Evolutionary conservation across 2,329 filamentous ascomycete species (phyloP), one percentile per base, ranked within the genome.

Genomic region (Neonectria hederae): DNA sequence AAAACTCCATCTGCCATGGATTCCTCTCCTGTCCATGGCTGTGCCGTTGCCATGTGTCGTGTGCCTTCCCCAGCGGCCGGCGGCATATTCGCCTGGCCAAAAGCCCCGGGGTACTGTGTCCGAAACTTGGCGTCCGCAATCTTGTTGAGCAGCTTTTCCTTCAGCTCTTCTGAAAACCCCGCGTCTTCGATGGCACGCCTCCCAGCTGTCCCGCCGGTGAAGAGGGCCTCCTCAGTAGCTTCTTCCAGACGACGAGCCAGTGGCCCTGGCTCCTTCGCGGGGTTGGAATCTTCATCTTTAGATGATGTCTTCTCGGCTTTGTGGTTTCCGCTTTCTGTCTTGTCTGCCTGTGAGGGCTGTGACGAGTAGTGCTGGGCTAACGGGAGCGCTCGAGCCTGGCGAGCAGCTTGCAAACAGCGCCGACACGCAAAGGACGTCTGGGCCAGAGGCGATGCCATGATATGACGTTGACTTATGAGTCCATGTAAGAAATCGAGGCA

Each of bases 1-100:
- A 97, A 81, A 22, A 93, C 89, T 0, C 91, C 86, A 76, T 97
- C 94, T 70, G 90, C 87, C 1, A 90, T 80, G 5, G 82, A 83
- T 79, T 98, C 96, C 13, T 86, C 83, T 2, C 95, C 96, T 0
- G 86, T 89, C 96, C 96, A 99, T 1, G 91, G 85, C 62, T 85
- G 80, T 7, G 89, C 87, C 0, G 85, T 83, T 1, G 93, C 93
- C 38, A 89, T 86, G 54, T 90, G 87, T 64, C 88, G 85, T 2
- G 90, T 91, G 13, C 90, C 90, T 69, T 85, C 84, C 17, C 91
- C 90, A 13, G 91, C 89, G n/a, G 86, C 85, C 4, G 84, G 75
- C 0, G 83, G 78, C 43, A 89, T 73, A 2, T 78, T 79, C 1
- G 83, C 83, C 65, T 85, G 79, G 2, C 83, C 76, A 59, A 90